Evolutionary conservation across 495 filamentous ascomycete genomes (phyloP).

Genomic region (Daldinia bambusicola): DNA sequence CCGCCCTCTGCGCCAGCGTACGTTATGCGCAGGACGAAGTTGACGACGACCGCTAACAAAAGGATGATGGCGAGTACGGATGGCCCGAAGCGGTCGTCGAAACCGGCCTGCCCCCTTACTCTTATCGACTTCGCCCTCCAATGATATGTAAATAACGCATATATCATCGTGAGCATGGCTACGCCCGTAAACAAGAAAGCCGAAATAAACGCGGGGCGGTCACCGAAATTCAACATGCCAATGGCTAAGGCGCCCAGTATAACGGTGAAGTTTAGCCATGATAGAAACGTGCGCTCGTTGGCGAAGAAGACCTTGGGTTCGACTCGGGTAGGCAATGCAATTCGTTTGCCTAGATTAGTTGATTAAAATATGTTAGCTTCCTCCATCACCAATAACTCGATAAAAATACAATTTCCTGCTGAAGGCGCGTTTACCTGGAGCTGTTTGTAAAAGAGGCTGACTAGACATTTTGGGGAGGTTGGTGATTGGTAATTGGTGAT

Average conservation of each 20-base stretch:
- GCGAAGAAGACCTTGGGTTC: constrained; percentile 99
- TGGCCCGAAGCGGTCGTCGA: constrained; percentile 94
- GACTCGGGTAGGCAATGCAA: constrained; percentile 96
- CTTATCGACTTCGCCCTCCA: constrained; percentile 96
- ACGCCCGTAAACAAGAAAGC: constrained; percentile 93
- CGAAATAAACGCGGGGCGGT: constrained; percentile 89
- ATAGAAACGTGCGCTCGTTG: constrained; percentile 98
- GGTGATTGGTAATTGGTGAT: background rate
- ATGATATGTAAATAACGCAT: constrained; percentile 93
- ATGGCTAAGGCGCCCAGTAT: constrained; percentile 95
- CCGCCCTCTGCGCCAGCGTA: constrained; percentile 55
- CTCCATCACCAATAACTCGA: background rate
- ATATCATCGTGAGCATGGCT: constrained; percentile 94
- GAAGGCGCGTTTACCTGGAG: constrained; percentile 69
- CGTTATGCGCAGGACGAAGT: constrained; percentile 87
- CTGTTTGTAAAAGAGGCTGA: constrained; percentile 91
- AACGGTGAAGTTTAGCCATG: constrained; percentile 99
- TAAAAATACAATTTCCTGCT: constrained; percentile 7
- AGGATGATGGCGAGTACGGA: constrained; percentile 87
- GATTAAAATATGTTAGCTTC: constrained; percentile 19
- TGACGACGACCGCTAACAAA: constrained; percentile 86
- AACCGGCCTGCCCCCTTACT: constrained; percentile 88
- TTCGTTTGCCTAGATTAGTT: constrained; percentile 81
- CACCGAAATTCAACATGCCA: constrained; percentile 97
- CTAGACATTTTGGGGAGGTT: constrained; percentile 75